Base-by-base conservation (phyloP, 306 rosid genomes). In the Oemleria cerasiformis region DNA sequence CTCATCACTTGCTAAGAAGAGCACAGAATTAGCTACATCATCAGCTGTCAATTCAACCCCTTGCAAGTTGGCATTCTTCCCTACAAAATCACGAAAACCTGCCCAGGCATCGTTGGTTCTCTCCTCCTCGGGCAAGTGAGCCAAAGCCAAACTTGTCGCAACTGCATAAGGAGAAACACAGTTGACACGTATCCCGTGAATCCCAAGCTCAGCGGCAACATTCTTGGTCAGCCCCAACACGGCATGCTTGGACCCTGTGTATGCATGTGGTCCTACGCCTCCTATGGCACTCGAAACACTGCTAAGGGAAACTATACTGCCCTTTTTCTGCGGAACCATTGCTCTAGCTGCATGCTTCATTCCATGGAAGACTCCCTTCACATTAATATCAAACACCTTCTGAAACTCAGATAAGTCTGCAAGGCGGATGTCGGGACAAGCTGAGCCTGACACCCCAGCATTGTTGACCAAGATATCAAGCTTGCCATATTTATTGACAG, bases 401-500 rank as follows among this genome's bases (percentile, higher is more conserved):
- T 93, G 88, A 39, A 90, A 93, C 78, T 93, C 97, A 0, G 79
- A 63, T 63, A 93, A 48, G 51, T 88, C 88, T 0, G 6, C 84
- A 3, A 84, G 54, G 20, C 96, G 90, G 73, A 93, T 93, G 84
- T 93, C 97, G 0, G 74, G 54, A 61, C 89, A 77, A 25, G 96
- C 94, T 0, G 87, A 42, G 8, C 98, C 98, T 4, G 89, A 73
- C 4, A 88, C 66, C 57, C 98, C 98, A 0, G 98, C 98, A 72
- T 90, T 93, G 81, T 93, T 93, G 69, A 93, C 88, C 73, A 90
- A 73, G 79, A 93, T 87, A 75, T 93, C 97, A 15, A 93, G 92
- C 17, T 88, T 83, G 78, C 96, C 94, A 36, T 79, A 93, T 77
- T 78, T 90, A 19, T 6, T 9, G 15, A 86, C 84, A 0, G 97